A percentile compares a stretch with the other conserved stretches of the same genome.
Conservation (phyloP, 371 early-diverging fungal species). For the Encephalitozoon intestinalis region DNA sequence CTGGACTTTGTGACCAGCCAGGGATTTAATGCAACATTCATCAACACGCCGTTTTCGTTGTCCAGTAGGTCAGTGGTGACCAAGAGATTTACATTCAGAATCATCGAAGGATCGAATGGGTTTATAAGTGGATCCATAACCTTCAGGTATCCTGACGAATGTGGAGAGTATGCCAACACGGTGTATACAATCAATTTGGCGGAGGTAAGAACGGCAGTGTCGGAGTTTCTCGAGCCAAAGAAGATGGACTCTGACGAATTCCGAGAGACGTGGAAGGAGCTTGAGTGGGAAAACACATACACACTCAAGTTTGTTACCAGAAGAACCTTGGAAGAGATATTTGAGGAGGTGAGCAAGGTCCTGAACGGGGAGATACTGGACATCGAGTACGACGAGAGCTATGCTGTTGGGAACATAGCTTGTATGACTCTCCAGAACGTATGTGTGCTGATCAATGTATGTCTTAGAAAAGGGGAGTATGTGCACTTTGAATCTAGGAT, state of each 20-base stretch:
- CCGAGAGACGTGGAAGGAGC: constrained; percentile 47
- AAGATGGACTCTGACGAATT: constrained; percentile 44
- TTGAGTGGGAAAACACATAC: constrained; percentile 62
- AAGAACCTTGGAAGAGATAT: neutral
- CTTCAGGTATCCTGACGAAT: constrained; percentile 39
- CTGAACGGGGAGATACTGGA: constrained; percentile 45
- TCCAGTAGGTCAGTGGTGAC: constrained; percentile 14
- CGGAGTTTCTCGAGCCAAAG: constrained; percentile 51
- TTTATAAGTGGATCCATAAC: constrained; percentile 56
- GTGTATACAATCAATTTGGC: constrained; percentile 42
- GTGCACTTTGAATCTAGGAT: constrained; percentile 51
- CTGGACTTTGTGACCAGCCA: constrained; percentile 90
- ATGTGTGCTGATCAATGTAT: constrained; percentile 54
- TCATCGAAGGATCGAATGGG: constrained; percentile 49
- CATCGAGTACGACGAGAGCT: constrained; percentile 25
- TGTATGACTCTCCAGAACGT: constrained; percentile 50
- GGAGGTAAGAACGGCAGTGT: constrained; percentile 51
- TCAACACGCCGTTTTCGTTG: constrained; percentile 13
- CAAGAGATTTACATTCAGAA: constrained; percentile 18
- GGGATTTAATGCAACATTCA: constrained; percentile 68
- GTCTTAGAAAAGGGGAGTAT: constrained; percentile 10
- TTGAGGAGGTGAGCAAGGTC: constrained; percentile 21
- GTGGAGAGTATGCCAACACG: constrained; percentile 17
- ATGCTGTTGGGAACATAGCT: constrained; percentile 51
- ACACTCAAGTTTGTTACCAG: constrained; percentile 21